phyloP scores from a whole-genome alignment of 768 basidiomycete genomes.

The Pholiota molesta region DNA sequence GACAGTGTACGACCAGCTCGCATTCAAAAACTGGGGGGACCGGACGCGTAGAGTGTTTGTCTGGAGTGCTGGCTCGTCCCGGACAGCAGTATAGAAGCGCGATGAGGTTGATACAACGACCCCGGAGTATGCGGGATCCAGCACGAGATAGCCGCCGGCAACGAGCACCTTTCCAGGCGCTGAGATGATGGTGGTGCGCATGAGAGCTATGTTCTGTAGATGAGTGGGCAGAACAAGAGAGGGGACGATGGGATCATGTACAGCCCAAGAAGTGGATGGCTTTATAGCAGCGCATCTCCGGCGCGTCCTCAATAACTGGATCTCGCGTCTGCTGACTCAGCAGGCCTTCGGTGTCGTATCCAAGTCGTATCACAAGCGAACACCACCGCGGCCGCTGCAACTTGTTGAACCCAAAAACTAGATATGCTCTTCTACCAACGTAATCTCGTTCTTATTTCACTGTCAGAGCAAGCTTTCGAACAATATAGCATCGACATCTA shows the following conservation, averaged over 20 bases:
- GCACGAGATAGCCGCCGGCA: slow-evolving; percentile 96
- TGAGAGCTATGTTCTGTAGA: slow-evolving; percentile 19
- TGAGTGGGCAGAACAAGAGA: slow-evolving; percentile 12
- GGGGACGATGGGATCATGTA: slow-evolving; percentile 13
- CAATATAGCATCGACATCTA: slow-evolving; percentile 16
- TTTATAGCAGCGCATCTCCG: slow-evolving; percentile 15
- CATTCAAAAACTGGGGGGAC: slow-evolving; percentile 89
- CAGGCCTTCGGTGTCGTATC: slow-evolving; percentile 2
- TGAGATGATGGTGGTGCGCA: slow-evolving; percentile 75
- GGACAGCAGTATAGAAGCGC: slow-evolving; percentile 87
- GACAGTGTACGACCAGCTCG: slow-evolving; percentile 75
- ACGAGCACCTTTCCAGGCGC: slow-evolving; percentile 94
- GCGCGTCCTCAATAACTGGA: slow-evolving; percentile 6
- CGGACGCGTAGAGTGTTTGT: slow-evolving; percentile 64
- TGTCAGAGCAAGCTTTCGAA: slow-evolving; percentile 12
- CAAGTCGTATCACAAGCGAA: background rate
- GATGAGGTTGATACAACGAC: slow-evolving; percentile 91
- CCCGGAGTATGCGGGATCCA: slow-evolving; percentile 85
- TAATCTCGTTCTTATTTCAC: slow-evolving; percentile 20
- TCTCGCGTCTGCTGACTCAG: slow-evolving; percentile 20
- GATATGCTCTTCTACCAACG: slow-evolving; percentile 13
- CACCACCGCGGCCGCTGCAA: slow-evolving; percentile 16
- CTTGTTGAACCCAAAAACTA: background rate
- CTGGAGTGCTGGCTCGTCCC: slow-evolving; percentile 31
- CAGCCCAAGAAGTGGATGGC: background rate